Conservation (phyloP, 148 eudicot genomes). For the Talinum fruticosum region DNA sequence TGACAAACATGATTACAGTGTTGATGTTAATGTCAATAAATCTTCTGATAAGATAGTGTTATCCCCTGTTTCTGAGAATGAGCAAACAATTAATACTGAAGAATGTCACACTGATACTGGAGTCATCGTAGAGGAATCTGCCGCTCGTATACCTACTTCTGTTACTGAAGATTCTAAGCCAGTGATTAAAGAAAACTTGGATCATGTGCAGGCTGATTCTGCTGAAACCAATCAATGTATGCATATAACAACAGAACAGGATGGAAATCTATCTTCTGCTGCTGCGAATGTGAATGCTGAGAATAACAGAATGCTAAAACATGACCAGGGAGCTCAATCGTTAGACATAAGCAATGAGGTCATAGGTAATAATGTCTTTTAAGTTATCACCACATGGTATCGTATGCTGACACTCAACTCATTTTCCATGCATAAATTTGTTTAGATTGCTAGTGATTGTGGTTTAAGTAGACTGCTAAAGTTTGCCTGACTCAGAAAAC, state of each 20-base stretch:
- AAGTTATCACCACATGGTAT: slow-evolving; percentile 23
- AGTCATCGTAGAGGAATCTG: slow-evolving; percentile 14
- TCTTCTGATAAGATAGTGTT: slow-evolving; percentile 6
- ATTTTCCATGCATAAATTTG: not conserved
- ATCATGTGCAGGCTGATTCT: slow-evolving; percentile 15
- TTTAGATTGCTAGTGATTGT: not conserved
- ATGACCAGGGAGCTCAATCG: slow-evolving; percentile 21
- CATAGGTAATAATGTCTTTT: slow-evolving; percentile 21
- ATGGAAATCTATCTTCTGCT: slow-evolving; percentile 15
- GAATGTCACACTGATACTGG: slow-evolving; percentile 19
- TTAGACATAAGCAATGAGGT: slow-evolving; percentile 24
- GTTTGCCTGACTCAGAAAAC: slow-evolving; percentile 19
- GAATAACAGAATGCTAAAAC: slow-evolving; percentile 17
- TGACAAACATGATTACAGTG: not conserved
- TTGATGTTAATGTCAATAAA: not conserved
- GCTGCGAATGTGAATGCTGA: slow-evolving; percentile 23
- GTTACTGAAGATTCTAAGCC: slow-evolving; percentile 16
- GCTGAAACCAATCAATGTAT: slow-evolving; percentile 25
- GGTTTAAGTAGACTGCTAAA: not conserved
- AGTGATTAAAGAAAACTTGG: slow-evolving; percentile 14
- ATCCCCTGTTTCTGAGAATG: slow-evolving; percentile 21
- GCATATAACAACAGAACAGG: slow-evolving; percentile 25
- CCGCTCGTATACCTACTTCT: not conserved
- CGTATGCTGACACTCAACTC: not conserved
- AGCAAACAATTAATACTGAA: slow-evolving; percentile 12